Conservation (phyloP, 2,329 filamentous ascomycete species). For the Xylaria digitata region DNA sequence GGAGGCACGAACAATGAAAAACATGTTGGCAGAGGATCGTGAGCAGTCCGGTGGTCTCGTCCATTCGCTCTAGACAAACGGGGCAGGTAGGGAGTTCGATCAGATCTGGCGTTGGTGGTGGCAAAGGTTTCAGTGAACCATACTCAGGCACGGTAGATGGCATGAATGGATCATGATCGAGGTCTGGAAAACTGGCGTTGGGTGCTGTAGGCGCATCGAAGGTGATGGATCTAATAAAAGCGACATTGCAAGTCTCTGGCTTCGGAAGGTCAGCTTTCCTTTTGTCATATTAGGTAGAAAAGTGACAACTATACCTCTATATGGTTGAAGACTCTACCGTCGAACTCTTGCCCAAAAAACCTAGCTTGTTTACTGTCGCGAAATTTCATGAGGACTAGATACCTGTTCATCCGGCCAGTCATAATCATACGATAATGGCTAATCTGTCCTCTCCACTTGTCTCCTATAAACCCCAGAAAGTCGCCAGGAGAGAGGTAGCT, state of each 20-base stretch:
- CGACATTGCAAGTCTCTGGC: conserved; percentile 94
- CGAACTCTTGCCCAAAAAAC: conserved; percentile 86
- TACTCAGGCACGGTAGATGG: conserved; percentile 57
- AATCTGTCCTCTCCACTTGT: conserved; percentile 85
- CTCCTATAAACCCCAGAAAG: conserved; percentile 90
- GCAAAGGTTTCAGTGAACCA: conserved; percentile 66
- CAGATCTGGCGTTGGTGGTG: conserved; percentile 80
- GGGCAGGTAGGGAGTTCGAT: conserved; percentile 95
- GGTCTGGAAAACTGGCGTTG: conserved; percentile 65
- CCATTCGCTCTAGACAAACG: conserved; percentile 97
- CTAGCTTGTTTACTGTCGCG: conserved; percentile 77
- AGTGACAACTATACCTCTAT: conserved; percentile 74
- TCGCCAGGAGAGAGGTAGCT: conserved; percentile 93
- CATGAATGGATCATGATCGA: conserved; percentile 73
- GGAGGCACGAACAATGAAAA: conserved; percentile 94
- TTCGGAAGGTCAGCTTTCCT: conserved; percentile 52
- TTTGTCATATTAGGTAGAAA: conserved; percentile 32
- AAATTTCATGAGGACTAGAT: conserved; percentile 97
- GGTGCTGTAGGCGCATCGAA: conserved; percentile 73
- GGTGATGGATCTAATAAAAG: conserved; percentile 92
- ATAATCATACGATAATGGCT: conserved; percentile 95
- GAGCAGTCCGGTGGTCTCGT: conserved; percentile 92
- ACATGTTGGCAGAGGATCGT: conserved; percentile 98
- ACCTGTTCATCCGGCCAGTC: conserved; percentile 88
- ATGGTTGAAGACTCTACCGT: conserved; percentile 91